Evolutionary conservation across 345 rosid genomes (phyloP), one percentile per base, ranked within the genome.

Genomic region (Heritiera fomes): DNA sequence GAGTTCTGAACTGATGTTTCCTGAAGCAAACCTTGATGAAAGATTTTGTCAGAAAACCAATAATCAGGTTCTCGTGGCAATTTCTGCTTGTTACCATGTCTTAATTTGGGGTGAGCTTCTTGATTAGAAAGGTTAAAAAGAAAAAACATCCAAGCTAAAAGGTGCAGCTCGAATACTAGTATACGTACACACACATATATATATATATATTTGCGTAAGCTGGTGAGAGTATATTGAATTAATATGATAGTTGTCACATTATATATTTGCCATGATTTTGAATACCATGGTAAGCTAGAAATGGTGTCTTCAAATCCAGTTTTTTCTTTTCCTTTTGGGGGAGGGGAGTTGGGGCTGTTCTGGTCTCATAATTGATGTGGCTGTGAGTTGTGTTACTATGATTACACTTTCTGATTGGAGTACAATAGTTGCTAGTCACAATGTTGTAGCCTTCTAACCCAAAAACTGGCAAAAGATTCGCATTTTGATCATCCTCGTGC

Each of bases 251-350:
- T 40, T 40, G 23, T 40, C 30, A 41, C 18, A n/a, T 17, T 18
- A 66, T 66, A 5, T 66, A 6, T 65, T 65, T 65, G 7, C 71
- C 49, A 41, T 66, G 32, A 66, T 66, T 17, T 9, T 66, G 71
- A 41, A 18, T 23, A 66, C 49, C 18, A 49, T 3, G 17, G 40
- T 40, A 64, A 15, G n/a, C 69, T 64, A 34, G 20, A 17, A 14
- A 62, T 62, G 8, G 7, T 32, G 18, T 62, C 41, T 6, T 41
- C 43, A 14, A 63, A 63, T 41, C 5, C 45, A 38, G 41, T 63
- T 63, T 32, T 63, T 34, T 43, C 12, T 17, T 17, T 14, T 38
- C 12, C 6, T 65, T 65, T 64, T 1, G 1, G 11, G 40, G 15
- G 12, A 3, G 12, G 4, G 8, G 70, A 34, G 28, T 17, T 65